These are phyloP conservation scores for Boletus reticuloceps DNA, from an alignment of 768 basidiomycete genomes.

Conservation along the genomic window DNA sequence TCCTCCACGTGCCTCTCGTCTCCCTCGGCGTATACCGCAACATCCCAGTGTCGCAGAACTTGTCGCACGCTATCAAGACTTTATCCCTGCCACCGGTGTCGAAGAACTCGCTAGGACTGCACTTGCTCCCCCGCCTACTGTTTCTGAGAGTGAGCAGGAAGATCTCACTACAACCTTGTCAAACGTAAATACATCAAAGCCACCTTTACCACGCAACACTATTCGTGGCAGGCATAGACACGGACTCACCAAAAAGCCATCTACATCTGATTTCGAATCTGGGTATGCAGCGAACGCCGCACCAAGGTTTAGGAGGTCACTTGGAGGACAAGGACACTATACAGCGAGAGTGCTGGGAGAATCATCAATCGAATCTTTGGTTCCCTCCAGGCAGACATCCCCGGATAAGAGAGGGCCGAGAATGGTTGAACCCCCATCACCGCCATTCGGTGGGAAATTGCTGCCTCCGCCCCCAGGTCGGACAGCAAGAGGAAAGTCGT, in stretches of 20 bases:
- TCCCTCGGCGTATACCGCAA: constrained; percentile 57
- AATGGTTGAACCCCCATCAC: constrained; percentile 35
- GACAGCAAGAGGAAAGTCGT: constrained; percentile 36
- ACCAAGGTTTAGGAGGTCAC: constrained; percentile 61
- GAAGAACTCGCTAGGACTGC: constrained; percentile 73
- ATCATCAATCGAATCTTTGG: constrained; percentile 51
- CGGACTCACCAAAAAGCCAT: constrained; percentile 49
- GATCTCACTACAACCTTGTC: constrained; percentile 33
- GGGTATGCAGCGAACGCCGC: constrained; percentile 93
- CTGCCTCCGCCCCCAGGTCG: constrained; percentile 31
- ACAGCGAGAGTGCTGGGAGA: constrained; percentile 50
- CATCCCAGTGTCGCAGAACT: constrained; percentile 80
- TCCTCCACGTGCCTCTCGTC: constrained; percentile 46
- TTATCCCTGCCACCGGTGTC: constrained; percentile 67
- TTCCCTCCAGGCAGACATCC: constrained; percentile 63
- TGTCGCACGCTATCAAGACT: constrained; percentile 79
- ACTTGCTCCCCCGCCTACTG: constrained; percentile 48
- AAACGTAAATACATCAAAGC: constrained; percentile 18
- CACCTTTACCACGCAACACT: constrained; percentile 34
- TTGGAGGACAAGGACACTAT: constrained; percentile 34
- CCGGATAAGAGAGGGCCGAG: constrained; percentile 63
- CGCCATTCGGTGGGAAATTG: constrained; percentile 21
- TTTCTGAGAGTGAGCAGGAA: constrained; percentile 85
- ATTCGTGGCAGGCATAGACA: constrained; percentile 49
- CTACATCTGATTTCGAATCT: constrained; percentile 84